Conservation (phyloP, 768 basidiomycete genomes). For the Psilocybe tampanensis region DNA sequence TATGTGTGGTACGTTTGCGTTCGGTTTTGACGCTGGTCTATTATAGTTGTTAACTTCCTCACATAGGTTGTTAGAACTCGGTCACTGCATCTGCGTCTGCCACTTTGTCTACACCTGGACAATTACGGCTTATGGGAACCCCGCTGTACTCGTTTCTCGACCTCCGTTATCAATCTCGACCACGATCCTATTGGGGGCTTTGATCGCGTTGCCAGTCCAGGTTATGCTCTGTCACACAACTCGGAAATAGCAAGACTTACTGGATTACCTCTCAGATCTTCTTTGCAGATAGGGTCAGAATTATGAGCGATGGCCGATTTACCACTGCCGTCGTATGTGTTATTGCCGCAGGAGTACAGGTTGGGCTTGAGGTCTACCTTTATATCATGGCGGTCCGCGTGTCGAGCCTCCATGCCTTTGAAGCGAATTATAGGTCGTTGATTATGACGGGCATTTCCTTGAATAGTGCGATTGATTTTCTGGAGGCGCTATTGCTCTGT, state of each 20-base stretch:
- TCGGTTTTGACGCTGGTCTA: too few species aligned
- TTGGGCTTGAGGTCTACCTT: constrained; percentile 2
- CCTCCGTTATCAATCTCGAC: background rate
- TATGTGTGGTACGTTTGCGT: background rate
- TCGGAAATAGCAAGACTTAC: background rate
- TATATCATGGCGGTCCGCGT: background rate
- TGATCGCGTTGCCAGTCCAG: background rate
- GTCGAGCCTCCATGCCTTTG: background rate
- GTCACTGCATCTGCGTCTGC: constrained; percentile 1
- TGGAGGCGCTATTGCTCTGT: constrained; percentile 1
- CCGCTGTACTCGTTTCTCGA: background rate
- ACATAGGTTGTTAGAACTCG: constrained; percentile 1
- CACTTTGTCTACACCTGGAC: constrained; percentile 9
- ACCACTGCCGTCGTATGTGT: constrained; percentile 1
- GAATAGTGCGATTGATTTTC: background rate
- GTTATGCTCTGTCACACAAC: background rate
- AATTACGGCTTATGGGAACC: background rate
- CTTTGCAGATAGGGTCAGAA: constrained; percentile 10
- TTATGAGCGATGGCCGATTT: constrained; percentile 5
- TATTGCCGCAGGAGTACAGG: background rate
- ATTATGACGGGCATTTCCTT: background rate
- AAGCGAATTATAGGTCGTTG: background rate
- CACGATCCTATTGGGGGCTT: constrained; percentile 1
- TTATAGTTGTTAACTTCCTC: background rate
- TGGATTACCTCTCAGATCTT: background rate